phyloP scores from a whole-genome alignment of 371 early-diverging fungal genomes.

The Mortierella sp. region DNA sequence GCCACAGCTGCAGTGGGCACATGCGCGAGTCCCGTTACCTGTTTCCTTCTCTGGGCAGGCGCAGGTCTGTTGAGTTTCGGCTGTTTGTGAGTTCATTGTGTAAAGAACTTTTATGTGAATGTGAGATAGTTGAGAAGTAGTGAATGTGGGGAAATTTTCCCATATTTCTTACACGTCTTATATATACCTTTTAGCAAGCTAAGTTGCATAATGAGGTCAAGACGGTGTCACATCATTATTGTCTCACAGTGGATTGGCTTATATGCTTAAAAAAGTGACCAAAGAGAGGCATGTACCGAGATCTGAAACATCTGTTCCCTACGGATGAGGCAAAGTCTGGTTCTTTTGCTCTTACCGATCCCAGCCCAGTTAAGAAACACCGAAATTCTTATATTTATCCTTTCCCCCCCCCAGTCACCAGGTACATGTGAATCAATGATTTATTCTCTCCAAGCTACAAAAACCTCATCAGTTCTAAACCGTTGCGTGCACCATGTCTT shows the following conservation, averaged over 20 bases:
- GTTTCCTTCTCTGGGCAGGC: background rate
- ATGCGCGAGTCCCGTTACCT: background rate
- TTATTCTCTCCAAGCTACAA: slow-evolving; percentile 89
- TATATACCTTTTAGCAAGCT: too few species aligned
- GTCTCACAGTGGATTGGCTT: background rate
- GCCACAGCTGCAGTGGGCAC: slow-evolving; percentile 16
- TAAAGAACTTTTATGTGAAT: background rate
- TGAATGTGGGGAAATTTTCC: background rate
- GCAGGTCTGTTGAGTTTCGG: background rate
- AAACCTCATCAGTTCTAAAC: slow-evolving; percentile 94
- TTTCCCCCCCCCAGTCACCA: background rate
- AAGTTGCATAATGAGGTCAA: background rate
- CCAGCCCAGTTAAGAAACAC: background rate
- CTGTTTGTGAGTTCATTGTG: slow-evolving; percentile 17
- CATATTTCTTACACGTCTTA: background rate
- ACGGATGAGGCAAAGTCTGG: too few species aligned
- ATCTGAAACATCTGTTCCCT: background rate
- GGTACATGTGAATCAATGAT: background rate
- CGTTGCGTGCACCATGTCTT: slow-evolving; percentile 97
- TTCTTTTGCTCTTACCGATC: too few species aligned
- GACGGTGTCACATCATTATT: background rate
- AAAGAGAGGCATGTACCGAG: background rate
- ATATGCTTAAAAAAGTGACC: background rate
- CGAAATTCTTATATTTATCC: background rate
- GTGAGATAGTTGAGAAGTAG: background rate